Conservation (phyloP, 352 stramenopile species). For the Phytophthora palmivora region DNA sequence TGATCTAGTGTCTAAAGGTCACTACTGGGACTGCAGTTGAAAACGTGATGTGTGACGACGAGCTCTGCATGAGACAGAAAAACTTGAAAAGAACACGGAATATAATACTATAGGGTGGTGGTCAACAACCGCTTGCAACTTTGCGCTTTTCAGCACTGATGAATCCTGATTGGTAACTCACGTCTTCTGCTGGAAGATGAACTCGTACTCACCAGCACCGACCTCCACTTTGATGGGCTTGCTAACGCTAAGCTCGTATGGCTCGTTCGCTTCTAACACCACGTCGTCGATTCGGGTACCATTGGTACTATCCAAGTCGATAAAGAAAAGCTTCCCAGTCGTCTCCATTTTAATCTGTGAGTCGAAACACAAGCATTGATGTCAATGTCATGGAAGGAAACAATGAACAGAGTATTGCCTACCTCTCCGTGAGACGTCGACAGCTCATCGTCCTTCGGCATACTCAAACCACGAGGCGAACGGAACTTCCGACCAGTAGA, state of each 20-base stretch:
- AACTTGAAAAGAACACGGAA: conserved; percentile 33
- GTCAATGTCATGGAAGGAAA: not conserved
- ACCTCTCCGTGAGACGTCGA: conserved; percentile 88
- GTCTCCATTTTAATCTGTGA: conserved; percentile 70
- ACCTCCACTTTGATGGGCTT: conserved; percentile 62
- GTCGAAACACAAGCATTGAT: not conserved
- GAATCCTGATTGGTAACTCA: conserved; percentile 21
- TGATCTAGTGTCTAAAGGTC: conserved; percentile 3
- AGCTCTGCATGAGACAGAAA: conserved; percentile 13
- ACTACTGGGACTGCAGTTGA: not conserved
- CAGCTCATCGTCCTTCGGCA: conserved; percentile 82
- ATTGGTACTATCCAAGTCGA: conserved; percentile 86
- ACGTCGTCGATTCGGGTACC: conserved; percentile 73
- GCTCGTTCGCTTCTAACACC: conserved; percentile 54
- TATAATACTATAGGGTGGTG: conserved; percentile 61
- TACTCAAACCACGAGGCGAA: conserved; percentile 68
- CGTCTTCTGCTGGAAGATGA: conserved; percentile 58
- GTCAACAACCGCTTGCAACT: conserved; percentile 23
- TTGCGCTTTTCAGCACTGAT: conserved; percentile 14
- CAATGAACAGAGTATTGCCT: not conserved
- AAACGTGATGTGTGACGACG: conserved; percentile 10
- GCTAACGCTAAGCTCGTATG: conserved; percentile 46
- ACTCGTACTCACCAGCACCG: conserved; percentile 57
- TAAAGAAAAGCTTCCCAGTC: conserved; percentile 68
- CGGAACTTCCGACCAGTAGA: conserved; percentile 86